Evolutionary conservation across 352 stramenopile species (phyloP).

Genomic region (Peronospora belbahrii): DNA sequence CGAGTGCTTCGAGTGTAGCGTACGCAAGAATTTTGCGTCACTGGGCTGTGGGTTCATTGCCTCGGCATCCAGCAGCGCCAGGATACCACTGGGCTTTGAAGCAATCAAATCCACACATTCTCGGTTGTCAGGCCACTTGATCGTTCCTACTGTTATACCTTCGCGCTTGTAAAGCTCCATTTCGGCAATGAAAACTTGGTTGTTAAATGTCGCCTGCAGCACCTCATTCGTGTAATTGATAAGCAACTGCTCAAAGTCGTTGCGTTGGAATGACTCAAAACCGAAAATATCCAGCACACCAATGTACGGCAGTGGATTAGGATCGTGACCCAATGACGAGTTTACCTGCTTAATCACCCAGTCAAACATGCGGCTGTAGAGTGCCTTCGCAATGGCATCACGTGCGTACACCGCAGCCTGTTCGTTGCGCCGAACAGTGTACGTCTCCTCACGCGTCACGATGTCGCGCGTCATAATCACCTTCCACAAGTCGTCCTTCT

Average conservation of each 20-base stretch:
- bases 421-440: conserved; percentile 71
- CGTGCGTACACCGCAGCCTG: conserved; percentile 83
- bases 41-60: conserved; percentile 86
- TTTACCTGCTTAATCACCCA: conserved; percentile 92
- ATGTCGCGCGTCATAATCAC: conserved; percentile 87
- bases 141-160: conserved; percentile 84
- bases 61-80: conserved; percentile 78
- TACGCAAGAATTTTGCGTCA: conserved; percentile 81
- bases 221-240: conserved; percentile 90
- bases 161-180: conserved; percentile 88
- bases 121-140: conserved; percentile 88
- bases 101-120: conserved; percentile 88
- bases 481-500: conserved; percentile 48
- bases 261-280: conserved; percentile 87
- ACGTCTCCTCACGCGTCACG: conserved; percentile 75
- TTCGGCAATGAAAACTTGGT: conserved; percentile 86
- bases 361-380: conserved; percentile 91
- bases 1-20: conserved; percentile 77
- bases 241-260: conserved; percentile 87
- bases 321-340: conserved; percentile 71
- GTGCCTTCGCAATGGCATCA: conserved; percentile 89
- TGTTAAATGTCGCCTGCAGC: conserved; percentile 84
- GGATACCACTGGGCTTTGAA: conserved; percentile 71
- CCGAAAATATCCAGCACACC: conserved; percentile 89
- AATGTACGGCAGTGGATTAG: conserved; percentile 78